Conservation (phyloP, 1,284 basidiomycete species). For the Austroboletus olivaceoglutinosus region DNA sequence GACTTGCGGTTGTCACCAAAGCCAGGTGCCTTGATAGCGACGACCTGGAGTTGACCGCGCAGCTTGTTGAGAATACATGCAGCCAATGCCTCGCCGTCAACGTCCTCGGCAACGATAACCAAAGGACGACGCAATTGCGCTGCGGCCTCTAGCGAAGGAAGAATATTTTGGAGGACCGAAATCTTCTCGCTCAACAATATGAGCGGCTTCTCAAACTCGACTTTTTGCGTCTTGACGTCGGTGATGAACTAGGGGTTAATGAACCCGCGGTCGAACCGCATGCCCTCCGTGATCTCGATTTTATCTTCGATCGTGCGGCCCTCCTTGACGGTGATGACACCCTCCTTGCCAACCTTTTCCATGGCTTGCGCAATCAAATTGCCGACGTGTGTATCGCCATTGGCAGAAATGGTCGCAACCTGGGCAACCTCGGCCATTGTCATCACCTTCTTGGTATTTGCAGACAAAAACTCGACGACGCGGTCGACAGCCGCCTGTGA, state of each 20-base stretch:
- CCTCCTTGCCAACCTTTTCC: conserved; percentile 99
- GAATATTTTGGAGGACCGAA: conserved; percentile 90
- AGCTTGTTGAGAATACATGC: conserved; percentile 99
- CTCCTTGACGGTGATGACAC: conserved; percentile 99
- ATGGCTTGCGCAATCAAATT: conserved; percentile 98
- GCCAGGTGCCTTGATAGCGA: conserved; percentile 94
- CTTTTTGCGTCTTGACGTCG: conserved; percentile 95
- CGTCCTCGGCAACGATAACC: conserved; percentile 95
- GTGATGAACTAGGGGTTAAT: conserved; percentile 99
- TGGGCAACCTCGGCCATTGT: conserved; percentile 97
- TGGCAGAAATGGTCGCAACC: conserved; percentile 98
- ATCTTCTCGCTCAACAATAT: conserved; percentile 98
- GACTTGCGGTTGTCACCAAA: conserved; percentile 99
- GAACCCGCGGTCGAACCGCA: conserved; percentile 99
- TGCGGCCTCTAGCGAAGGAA: conserved; percentile 91
- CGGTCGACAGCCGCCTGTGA: conserved; percentile 96
- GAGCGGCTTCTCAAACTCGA: conserved; percentile 96
- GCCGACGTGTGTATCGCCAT: conserved; percentile 93
- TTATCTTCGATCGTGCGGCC: conserved; percentile 97
- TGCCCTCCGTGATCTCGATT: conserved; percentile 99
- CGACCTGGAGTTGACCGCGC: conserved; percentile 91
- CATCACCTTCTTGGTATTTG: conserved; percentile 92
- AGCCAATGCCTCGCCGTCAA: conserved; percentile 96
- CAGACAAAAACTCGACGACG: conserved; percentile 88
- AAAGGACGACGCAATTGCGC: conserved; percentile 91